phyloP scores from a whole-genome alignment of 164 flowering plant genomes.

The Nymphaea thermarum region DNA sequence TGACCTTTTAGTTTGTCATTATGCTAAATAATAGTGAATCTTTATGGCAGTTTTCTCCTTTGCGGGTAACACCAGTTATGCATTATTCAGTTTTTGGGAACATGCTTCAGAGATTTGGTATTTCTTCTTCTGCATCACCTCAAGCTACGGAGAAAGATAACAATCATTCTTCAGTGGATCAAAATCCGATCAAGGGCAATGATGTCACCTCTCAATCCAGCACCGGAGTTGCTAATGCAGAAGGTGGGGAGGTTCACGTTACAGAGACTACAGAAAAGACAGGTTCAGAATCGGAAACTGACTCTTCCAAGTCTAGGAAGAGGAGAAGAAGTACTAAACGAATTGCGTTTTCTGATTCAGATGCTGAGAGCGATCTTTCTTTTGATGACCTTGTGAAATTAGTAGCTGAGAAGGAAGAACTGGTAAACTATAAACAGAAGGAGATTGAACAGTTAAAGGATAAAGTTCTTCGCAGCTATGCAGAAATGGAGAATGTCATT shows the following conservation, averaged over 20 bases:
- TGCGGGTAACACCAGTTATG: conserved; percentile 18
- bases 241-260: conserved; percentile 13
- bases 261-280: conserved; percentile 21
- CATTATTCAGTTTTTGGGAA: conserved; percentile 12
- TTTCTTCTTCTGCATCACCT: conserved; percentile 65
- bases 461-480: conserved; percentile 61
- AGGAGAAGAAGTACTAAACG: conserved; percentile 30
- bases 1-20: not conserved
- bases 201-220: conserved; percentile 1
- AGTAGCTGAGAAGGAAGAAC: conserved; percentile 62
- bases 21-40: not conserved
- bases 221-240: conserved; percentile 8
- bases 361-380: conserved; percentile 52
- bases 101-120: conserved; percentile 30
- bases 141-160: conserved; percentile 37
- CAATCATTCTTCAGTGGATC: conserved; percentile 18
- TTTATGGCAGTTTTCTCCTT: conserved; percentile 5
- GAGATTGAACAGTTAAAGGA: conserved; percentile 61
- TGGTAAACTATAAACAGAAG: conserved; percentile 39
- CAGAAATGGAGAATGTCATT: conserved; percentile 82
- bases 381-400: conserved; percentile 66
- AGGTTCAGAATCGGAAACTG: conserved; percentile 29
- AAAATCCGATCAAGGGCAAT: conserved; percentile 5
- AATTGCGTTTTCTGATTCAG: conserved; percentile 65
- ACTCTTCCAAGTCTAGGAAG: conserved; percentile 15